phyloP scores from a whole-genome alignment of 306 rosid genomes.

The Boehmeria nivea region DNA sequence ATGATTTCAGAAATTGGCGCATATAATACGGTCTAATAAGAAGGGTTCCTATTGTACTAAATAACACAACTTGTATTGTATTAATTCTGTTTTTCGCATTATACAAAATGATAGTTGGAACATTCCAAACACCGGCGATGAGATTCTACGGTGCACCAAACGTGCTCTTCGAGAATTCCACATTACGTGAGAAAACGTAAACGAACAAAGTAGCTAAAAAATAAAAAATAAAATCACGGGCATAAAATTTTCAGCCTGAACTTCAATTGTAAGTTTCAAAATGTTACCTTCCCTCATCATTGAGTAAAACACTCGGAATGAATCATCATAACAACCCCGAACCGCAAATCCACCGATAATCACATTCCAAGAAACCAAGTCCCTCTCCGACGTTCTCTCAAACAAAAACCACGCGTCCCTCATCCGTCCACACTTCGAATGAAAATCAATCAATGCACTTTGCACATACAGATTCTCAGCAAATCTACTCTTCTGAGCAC shows the following conservation, averaged over 20 bases:
- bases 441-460: slow-evolving; percentile 33
- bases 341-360: slow-evolving; percentile 35
- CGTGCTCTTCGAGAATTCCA: neutral
- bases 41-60: too few species aligned
- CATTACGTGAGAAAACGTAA: neutral
- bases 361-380: slow-evolving; percentile 34
- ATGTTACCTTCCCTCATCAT: slow-evolving; percentile 31
- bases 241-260: neutral
- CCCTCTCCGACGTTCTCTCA: slow-evolving; percentile 16
- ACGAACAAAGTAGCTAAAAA: neutral
- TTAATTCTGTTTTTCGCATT: too few species aligned
- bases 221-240: neutral
- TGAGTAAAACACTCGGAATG: slow-evolving; percentile 16
- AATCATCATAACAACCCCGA: slow-evolving; percentile 22
- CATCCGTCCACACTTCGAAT: slow-evolving; percentile 28
- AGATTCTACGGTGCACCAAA: too few species aligned
- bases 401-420: slow-evolving; percentile 18
- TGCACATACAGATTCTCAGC: slow-evolving; percentile 20
- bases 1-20: too few species aligned
- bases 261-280: neutral
- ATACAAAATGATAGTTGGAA: too few species aligned
- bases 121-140: too few species aligned
- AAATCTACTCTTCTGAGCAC: slow-evolving; percentile 20
- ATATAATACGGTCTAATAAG: too few species aligned
- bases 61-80: too few species aligned